Evolutionary conservation across 495 filamentous ascomycete genomes (phyloP), one percentile per base, ranked within the genome.

Genomic region (Parmelia sp.): DNA sequence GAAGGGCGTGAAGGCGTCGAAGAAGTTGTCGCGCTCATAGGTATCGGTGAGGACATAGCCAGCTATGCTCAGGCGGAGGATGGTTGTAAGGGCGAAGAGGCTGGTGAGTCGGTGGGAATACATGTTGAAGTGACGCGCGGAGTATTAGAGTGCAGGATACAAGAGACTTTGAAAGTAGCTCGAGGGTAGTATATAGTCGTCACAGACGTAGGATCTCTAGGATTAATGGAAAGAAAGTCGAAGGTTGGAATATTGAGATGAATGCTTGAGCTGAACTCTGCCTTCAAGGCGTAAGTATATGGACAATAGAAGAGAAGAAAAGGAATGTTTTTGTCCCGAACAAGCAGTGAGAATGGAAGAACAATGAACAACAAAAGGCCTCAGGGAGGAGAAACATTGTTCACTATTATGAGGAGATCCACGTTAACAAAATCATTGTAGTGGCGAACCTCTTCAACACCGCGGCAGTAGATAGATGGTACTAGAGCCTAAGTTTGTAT

Each of bases 1-100:
- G 64, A 67, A 79, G 65, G 80, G 78, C 56, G 77, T 71, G 74
- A 87, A 86, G 53, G 80, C 81, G 70, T 82, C 78, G 70, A 86
- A 87, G 70, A 86, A 87, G 8, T 73, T 68, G 44, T 68, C 66
- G 25, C 66, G 63, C 23, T 39, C 59, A 61, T 79, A 83, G 68
- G 79, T 75, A 27, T 82, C 80, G 27, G 68, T 61, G 45, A 85
- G 70, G 15, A 73, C 74, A 70, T 84, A 86, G 66, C 70, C 73
- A 62, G 80, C 82, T 62, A 76, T 69, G 65, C 71, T 71, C 57
- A 79, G 65, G 36, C 73, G 69, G 65, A 75, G 67, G 42, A 80
- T 70, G 25, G 35, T 42, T 19, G 53, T 27, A 53, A 31, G 47
- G 40, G 35, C 42, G n/a, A 65, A 17, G 27, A 62, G 23, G 47